These are phyloP conservation scores for Penstemon barbatus DNA, from an alignment of 257 asterid genomes.

Conservation along the genomic window DNA sequence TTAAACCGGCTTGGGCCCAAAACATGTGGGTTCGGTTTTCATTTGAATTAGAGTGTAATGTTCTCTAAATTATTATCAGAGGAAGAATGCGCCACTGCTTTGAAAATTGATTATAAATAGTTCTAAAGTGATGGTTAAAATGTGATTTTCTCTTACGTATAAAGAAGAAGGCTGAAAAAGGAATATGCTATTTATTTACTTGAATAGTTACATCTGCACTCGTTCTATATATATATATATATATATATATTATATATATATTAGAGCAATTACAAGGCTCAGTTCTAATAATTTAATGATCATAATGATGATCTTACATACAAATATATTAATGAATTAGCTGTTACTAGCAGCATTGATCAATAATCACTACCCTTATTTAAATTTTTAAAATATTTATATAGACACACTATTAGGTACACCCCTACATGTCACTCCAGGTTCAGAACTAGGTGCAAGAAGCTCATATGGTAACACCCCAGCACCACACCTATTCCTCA, in stretches of 20 bases:
- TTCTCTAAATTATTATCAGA: no score
- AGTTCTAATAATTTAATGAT: not conserved
- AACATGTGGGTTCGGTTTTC: no score
- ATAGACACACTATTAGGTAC: slow-evolving; percentile 96
- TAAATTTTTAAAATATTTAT: slow-evolving; percentile 31
- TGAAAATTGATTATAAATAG: no score
- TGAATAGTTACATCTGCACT: no score
- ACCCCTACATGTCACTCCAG: slow-evolving; percentile 96
- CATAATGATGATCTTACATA: slow-evolving; percentile 12
- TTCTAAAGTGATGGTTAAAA: no score
- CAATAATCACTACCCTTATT: not conserved
- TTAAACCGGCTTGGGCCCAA: no score
- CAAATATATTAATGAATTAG: slow-evolving; percentile 32
- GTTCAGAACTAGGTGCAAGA: slow-evolving; percentile 79
- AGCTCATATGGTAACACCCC: slow-evolving; percentile 96
- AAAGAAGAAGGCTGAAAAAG: no score
- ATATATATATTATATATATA: not conserved
- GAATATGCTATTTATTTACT: no score
- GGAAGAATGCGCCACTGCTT: no score
- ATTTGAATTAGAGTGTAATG: no score
- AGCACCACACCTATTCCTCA: slow-evolving; percentile 84
- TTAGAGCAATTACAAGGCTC: slow-evolving; percentile 6
- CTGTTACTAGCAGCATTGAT: slow-evolving; percentile 15
- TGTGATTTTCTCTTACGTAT: no score
- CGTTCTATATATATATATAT: no score